A percentile compares a stretch with the other conserved stretches of the same genome.
These are phyloP conservation scores for Bonia amplexicaulis DNA, from an alignment of 176 grass and related monocot genomes.

Conservation along the genomic window DNA sequence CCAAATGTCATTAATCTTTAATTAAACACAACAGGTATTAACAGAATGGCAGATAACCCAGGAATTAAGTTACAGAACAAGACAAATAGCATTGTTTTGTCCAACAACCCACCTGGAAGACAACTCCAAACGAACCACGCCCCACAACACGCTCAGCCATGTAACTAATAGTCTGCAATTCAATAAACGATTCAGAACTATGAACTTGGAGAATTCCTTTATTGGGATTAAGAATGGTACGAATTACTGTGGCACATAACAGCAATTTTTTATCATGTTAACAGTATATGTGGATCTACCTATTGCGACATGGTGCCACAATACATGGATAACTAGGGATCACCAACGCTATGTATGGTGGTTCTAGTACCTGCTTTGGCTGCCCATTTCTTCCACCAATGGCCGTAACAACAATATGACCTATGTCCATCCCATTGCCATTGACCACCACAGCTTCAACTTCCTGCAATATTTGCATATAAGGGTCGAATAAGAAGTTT, in stretches of 20 bases:
- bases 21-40: neutral
- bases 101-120: constrained; percentile 56
- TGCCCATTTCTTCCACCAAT: constrained; percentile 72
- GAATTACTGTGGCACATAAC: neutral
- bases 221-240: neutral
- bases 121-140: constrained; percentile 84
- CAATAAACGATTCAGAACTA: neutral
- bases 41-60: neutral
- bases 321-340: neutral
- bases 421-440: constrained; percentile 65
- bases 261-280: neutral
- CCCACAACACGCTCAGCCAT: constrained; percentile 78
- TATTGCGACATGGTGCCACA: constrained; percentile 4
- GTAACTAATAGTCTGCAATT: constrained; percentile 79
- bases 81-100: neutral
- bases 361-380: constrained; percentile 59
- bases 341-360: neutral
- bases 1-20: neutral
- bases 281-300: neutral
- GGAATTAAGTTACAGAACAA: neutral
- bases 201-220: neutral
- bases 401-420: constrained; percentile 67
- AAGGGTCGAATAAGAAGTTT: neutral
- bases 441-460: constrained; percentile 62
- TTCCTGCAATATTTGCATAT: constrained; percentile 39